Conservation (phyloP, 2,329 filamentous ascomycete species). For the Kalmusia sp. region DNA sequence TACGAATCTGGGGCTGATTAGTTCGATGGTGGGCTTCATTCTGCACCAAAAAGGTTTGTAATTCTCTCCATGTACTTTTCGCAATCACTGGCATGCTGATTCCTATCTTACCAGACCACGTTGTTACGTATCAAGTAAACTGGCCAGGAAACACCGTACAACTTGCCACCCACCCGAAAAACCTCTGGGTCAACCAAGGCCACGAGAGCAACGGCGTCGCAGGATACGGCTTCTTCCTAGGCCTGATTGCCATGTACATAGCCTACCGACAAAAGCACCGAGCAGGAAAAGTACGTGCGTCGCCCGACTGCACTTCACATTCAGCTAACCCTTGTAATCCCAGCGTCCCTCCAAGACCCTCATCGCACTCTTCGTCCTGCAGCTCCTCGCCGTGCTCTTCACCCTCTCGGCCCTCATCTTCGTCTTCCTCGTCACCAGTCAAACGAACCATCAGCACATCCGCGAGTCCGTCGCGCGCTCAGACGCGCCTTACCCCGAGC, state of each 20-base stretch:
- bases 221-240: conserved; percentile 41
- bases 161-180: conserved; percentile 31
- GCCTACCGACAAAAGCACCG: conserved; percentile 31
- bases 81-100: no score
- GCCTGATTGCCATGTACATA: conserved; percentile 36
- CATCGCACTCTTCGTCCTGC: conserved; percentile 43
- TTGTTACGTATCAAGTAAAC: conserved; percentile 23
- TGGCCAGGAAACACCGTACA: conserved; percentile 30
- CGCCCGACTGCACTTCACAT: not conserved
- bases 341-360: conserved; percentile 36
- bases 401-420: conserved; percentile 40
- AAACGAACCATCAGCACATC: conserved; percentile 35
- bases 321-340: conserved; percentile 6
- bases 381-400: conserved; percentile 35
- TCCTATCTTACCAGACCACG: not conserved
- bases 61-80: not conserved
- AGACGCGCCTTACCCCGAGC: conserved; percentile 28
- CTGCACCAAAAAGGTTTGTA: conserved; percentile 30
- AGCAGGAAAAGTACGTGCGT: conserved; percentile 17
- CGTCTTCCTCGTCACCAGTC: conserved; percentile 37
- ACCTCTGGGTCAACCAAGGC: conserved; percentile 39
- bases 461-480: conserved; percentile 26
- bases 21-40: conserved; percentile 42
- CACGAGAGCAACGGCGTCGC: conserved; percentile 38
- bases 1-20: conserved; percentile 36